Evolutionary conservation across 2,329 filamentous ascomycete genomes (phyloP).

Genomic region (Esteya vermicola): DNA sequence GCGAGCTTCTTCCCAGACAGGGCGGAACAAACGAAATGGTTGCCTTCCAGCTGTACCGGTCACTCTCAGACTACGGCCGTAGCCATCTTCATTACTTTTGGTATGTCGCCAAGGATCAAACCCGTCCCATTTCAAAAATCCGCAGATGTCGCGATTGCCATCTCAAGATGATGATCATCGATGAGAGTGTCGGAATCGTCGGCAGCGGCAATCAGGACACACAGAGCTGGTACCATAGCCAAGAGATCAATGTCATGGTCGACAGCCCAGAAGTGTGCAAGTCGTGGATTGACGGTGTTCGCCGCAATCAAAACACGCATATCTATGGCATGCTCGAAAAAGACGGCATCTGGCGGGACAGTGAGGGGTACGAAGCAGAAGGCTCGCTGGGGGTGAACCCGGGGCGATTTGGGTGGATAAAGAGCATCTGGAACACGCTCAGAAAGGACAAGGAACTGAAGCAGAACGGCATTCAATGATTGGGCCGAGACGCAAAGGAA

Average conservation of each 20-base stretch:
- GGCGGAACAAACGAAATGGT: conserved; percentile 65
- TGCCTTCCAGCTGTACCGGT: conserved; percentile 41
- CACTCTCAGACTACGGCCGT: conserved; percentile 33
- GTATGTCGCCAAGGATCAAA: conserved; percentile 64
- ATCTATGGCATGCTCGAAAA: conserved; percentile 37
- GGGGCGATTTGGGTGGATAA: conserved; percentile 42
- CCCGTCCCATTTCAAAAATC: conserved; percentile 48
- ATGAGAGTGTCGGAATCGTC: conserved; percentile 53
- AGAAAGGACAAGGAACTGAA: conserved; percentile 43
- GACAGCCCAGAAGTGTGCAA: conserved; percentile 48
- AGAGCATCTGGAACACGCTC: conserved; percentile 42
- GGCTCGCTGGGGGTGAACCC: conserved; percentile 37
- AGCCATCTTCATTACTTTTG: conserved; percentile 46
- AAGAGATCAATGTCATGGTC: conserved; percentile 65
- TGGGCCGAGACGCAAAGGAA: too few species aligned
- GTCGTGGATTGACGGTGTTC: conserved; percentile 41
- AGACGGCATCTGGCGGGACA: conserved; percentile 50
- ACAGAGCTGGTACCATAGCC: conserved; percentile 64
- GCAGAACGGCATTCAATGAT: too few species aligned
- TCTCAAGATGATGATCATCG: conserved; percentile 64
- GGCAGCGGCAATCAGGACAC: conserved; percentile 73
- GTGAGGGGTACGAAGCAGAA: conserved; percentile 29
- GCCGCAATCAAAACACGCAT: conserved; percentile 48
- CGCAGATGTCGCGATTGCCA: conserved; percentile 57
- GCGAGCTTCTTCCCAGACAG: conserved; percentile 61